These are phyloP conservation scores for Leishmania guyanensis DNA, from an alignment of 208 protist species.

Conservation along the genomic window DNA sequence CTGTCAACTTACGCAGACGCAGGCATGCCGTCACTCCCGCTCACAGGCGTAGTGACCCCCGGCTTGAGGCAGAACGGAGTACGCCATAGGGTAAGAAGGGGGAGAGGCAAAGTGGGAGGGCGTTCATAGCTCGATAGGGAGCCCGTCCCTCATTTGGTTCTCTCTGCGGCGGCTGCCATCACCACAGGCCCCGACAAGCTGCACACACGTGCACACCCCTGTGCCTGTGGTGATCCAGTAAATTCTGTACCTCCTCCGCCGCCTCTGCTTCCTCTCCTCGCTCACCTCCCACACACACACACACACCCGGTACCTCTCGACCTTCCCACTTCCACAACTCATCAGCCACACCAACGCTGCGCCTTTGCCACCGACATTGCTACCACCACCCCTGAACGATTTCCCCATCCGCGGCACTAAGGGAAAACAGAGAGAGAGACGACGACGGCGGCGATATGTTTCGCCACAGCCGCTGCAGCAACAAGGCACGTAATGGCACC, in stretches of 20 bases:
- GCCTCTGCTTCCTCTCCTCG: neutral
- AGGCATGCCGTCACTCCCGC: neutral
- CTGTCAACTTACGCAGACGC: neutral
- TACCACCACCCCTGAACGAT: neutral
- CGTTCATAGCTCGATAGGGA: neutral
- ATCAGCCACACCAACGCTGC: neutral
- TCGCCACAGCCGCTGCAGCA: neutral
- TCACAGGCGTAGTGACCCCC: neutral
- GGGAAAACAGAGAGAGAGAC: neutral
- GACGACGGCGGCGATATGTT: neutral
- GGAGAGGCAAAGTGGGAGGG: neutral
- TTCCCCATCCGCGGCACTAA: neutral
- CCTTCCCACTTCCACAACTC: neutral
- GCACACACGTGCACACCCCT: neutral
- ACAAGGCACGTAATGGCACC: neutral
- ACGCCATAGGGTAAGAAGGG: neutral
- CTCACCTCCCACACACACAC: neutral
- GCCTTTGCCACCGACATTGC: neutral
- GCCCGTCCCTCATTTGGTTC: neutral
- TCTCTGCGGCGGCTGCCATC: neutral
- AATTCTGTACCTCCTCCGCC: neutral
- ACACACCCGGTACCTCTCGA: neutral
- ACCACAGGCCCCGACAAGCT: neutral
- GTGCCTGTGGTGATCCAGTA: neutral
- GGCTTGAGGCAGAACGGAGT: neutral